A percentile compares a stretch with the other conserved stretches of the same genome.
These are phyloP conservation scores for Limnanthes douglasii DNA, from an alignment of 345 rosid genomes.

Conservation along the genomic window DNA sequence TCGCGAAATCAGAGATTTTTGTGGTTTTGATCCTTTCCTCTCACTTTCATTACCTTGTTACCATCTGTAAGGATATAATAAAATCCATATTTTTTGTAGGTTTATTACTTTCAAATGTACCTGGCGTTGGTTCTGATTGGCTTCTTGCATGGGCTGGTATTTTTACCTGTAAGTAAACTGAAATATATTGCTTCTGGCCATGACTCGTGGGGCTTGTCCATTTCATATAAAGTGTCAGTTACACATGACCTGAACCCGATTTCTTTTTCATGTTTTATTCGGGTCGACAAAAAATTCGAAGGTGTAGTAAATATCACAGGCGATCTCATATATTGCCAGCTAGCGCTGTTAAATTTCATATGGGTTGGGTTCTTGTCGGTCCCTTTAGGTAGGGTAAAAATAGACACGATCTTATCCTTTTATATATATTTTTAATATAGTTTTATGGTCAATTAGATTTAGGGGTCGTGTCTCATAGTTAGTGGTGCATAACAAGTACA, in stretches of 20 bases:
- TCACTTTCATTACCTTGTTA: neutral
- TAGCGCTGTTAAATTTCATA: no score
- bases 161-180: conserved; percentile 60
- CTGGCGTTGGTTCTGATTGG: conserved; percentile 74
- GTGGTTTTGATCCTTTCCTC: conserved; percentile 34
- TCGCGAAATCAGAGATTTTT: conserved; percentile 79
- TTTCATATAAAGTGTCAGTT: neutral
- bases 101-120: conserved; percentile 93
- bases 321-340: no score
- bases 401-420: neutral
- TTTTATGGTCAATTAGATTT: neutral
- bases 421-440: neutral
- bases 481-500: no score
- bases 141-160: conserved; percentile 87
- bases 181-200: conserved; percentile 2
- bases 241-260: no score
- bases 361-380: neutral
- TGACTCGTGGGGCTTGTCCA: conserved; percentile 8
- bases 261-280: neutral
- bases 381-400: neutral
- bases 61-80: neutral
- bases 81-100: conserved; percentile 32
- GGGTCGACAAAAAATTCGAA: neutral
- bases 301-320: no score
- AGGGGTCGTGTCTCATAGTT: no score